Conservation (phyloP, 2,329 filamentous ascomycete genomes). For the Teratosphaeria epicoccoides region DNA sequence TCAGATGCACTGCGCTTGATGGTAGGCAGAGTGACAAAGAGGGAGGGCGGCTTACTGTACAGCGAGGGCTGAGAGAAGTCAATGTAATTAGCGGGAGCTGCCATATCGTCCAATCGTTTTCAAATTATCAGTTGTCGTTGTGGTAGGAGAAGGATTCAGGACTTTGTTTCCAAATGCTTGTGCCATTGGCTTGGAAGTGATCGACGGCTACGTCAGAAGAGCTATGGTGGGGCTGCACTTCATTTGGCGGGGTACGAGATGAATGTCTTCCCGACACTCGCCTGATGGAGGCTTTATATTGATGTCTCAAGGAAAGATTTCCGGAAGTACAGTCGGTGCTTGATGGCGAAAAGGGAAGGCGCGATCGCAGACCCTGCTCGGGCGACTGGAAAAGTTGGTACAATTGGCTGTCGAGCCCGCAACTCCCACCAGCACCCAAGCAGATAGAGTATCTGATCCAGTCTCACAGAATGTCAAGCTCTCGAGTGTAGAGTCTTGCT, state of each 20-base stretch:
- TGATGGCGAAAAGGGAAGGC: not conserved
- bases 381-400: too few species aligned
- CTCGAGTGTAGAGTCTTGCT: too few species aligned
- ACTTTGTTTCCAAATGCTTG: not conserved
- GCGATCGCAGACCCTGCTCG: not conserved
- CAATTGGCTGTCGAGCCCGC: too few species aligned
- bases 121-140: conserved; percentile 6
- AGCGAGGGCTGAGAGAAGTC: conserved; percentile 36
- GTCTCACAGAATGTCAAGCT: too few species aligned
- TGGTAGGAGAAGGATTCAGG: not conserved
- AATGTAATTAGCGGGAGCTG: conserved; percentile 5
- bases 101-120: conserved; percentile 25
- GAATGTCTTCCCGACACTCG: not conserved
- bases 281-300: not conserved
- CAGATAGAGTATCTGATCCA: too few species aligned
- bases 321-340: not conserved
- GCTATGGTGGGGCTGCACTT: not conserved
- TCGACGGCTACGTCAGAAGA: not conserved
- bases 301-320: not conserved
- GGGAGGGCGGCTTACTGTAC: conserved; percentile 28
- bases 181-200: not conserved
- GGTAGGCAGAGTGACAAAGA: not conserved
- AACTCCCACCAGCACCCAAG: too few species aligned
- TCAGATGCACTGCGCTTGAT: not conserved
- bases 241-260: not conserved